Percentiles rank a stretch among this genome's conserved stretches.
These are phyloP conservation scores for Cunninghamia lanceolata DNA, from an alignment of 75 land plant species.

Conservation along the genomic window DNA sequence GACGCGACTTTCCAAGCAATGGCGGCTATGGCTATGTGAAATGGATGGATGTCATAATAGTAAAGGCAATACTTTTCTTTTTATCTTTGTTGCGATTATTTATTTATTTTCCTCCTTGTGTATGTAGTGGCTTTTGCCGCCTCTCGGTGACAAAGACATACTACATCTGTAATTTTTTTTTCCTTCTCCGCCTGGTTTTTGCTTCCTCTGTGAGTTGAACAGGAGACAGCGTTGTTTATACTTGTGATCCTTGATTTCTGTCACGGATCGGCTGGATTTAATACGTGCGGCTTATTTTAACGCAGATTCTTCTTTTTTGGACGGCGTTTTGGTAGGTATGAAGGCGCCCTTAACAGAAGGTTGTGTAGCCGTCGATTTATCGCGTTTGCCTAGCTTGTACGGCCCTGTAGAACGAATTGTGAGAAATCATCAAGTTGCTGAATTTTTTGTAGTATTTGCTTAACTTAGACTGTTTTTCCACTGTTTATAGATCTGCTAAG, in stretches of 20 bases:
- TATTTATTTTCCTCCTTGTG: not conserved
- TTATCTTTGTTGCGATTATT: not conserved
- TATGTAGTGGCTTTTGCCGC: not conserved
- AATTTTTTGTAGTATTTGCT: not conserved
- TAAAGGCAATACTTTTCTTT: slow-evolving; percentile 2
- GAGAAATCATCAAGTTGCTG: not conserved
- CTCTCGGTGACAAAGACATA: slow-evolving; percentile 1
- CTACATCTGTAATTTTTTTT: not conserved
- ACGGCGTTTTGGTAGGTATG: not conserved
- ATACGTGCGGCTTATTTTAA: not conserved
- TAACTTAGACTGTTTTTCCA: not conserved
- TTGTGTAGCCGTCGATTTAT: not conserved
- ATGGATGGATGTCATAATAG: slow-evolving; percentile 5
- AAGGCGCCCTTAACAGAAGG: not conserved
- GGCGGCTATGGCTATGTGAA: slow-evolving; percentile 13
- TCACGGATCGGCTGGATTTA: not conserved
- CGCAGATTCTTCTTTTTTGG: not conserved
- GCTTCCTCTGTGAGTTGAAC: not conserved
- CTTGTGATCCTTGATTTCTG: not conserved
- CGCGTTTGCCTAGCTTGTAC: not conserved
- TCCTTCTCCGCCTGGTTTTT: not conserved
- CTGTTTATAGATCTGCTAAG: not conserved
- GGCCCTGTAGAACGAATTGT: not conserved
- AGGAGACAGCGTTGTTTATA: not conserved
- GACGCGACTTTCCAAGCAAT: slow-evolving; percentile 13